Evolutionary conservation across 2,329 filamentous ascomycete genomes (phyloP).

Genomic region (Fusarium lyarnte): DNA sequence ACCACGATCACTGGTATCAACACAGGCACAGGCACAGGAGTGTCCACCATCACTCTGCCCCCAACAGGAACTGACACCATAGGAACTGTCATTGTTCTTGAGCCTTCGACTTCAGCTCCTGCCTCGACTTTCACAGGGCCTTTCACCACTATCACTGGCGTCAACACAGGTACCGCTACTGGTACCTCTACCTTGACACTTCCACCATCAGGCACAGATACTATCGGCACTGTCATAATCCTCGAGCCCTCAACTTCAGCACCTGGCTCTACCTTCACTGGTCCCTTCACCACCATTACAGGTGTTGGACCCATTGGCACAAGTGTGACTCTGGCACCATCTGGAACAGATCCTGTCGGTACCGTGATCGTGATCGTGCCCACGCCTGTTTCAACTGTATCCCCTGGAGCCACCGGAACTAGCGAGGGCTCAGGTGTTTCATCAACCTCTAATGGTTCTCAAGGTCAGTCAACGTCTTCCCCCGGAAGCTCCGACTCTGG

Average conservation of each 20-base stretch:
- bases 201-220: not conserved
- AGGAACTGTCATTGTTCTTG: not conserved
- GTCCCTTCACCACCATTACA: not conserved
- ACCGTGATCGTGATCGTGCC: not conserved
- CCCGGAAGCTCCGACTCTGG: not conserved
- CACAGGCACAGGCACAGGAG: not conserved
- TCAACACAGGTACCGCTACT: not conserved
- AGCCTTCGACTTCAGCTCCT: not conserved
- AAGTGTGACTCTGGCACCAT: not conserved
- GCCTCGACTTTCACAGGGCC: not conserved
- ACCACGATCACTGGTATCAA: not conserved
- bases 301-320: not conserved
- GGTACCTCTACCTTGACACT: not conserved
- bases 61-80: not conserved
- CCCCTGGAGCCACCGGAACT: not conserved
- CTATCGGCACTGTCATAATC: not conserved
- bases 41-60: not conserved
- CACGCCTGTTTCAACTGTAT: too few species aligned
- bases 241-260: not conserved
- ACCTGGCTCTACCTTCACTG: not conserved
- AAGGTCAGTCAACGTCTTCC: not conserved
- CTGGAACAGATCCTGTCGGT: not conserved
- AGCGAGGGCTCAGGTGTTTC: not conserved
- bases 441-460: not conserved
- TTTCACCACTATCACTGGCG: not conserved